These are phyloP conservation scores for Aspergillus sp. DNA, from an alignment of 2,329 filamentous ascomycete species.

Conservation along the genomic window DNA sequence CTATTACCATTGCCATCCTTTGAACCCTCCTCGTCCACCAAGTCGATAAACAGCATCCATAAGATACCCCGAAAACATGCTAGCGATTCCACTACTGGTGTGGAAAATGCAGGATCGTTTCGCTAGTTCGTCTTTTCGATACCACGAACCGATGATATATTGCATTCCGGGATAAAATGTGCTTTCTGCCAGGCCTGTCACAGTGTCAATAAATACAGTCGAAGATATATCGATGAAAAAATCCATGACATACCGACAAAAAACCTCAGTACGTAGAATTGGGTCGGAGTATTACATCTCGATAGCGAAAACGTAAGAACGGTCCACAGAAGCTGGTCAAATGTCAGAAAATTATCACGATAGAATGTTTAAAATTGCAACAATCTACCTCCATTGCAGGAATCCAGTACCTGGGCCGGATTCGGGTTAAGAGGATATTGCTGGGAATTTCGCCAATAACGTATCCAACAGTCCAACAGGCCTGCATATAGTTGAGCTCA, in stretches of 20 bases:
- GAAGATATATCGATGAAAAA: neutral
- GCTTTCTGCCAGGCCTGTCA: conserved; percentile 41
- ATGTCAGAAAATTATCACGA: conserved; percentile 4
- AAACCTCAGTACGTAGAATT: conserved; percentile 46
- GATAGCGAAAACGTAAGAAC: conserved; percentile 45
- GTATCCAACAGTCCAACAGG: conserved; percentile 58
- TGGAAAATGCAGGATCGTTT: conserved; percentile 52
- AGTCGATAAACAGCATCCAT: conserved; percentile 51
- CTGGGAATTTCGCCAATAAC: conserved; percentile 50
- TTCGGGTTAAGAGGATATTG: conserved; percentile 48
- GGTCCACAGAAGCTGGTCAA: conserved; percentile 40
- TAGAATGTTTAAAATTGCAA: conserved; percentile 1
- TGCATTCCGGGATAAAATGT: conserved; percentile 52
- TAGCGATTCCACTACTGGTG: conserved; percentile 40
- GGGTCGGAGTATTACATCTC: conserved; percentile 35
- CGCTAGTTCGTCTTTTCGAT: conserved; percentile 46
- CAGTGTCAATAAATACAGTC: neutral
- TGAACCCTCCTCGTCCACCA: conserved; percentile 43
- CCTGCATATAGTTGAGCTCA: conserved; percentile 53
- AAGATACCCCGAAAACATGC: conserved; percentile 48
- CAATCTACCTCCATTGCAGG: conserved; percentile 40
- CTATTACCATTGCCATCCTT: conserved; percentile 49
- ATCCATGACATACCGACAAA: conserved; percentile 37
- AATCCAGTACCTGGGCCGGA: conserved; percentile 46
- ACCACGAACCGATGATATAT: conserved; percentile 50